Conservation (phyloP, 2,329 filamentous ascomycete species). For the Phyllosticta citrichinensis region DNA sequence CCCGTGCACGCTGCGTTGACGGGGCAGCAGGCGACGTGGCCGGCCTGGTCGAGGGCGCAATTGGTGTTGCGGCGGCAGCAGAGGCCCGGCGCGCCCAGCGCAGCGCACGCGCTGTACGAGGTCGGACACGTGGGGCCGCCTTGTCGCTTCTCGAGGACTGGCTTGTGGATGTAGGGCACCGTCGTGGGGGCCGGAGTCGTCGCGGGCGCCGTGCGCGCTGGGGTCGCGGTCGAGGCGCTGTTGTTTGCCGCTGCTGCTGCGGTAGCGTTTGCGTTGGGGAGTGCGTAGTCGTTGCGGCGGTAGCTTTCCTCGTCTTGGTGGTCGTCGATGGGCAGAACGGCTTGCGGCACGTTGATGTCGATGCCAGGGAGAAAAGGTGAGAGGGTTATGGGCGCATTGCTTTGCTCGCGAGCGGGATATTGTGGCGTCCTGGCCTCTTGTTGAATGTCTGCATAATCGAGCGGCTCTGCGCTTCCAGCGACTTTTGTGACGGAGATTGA, state of each 20-base stretch:
- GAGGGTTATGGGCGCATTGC: neutral
- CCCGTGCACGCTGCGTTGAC: constrained; percentile 49
- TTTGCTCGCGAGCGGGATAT: neutral
- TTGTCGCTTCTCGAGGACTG: constrained; percentile 10
- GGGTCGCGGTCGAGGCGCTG: neutral
- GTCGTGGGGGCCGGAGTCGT: neutral
- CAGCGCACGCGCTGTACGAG: constrained; percentile 43
- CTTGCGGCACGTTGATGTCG: neutral
- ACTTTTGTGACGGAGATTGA: neutral
- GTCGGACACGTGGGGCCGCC: constrained; percentile 37
- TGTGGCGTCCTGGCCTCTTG: neutral
- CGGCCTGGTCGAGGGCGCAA: constrained; percentile 46
- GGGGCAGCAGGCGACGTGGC: constrained; percentile 54
- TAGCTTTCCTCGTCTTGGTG: neutral
- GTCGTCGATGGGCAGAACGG: neutral
- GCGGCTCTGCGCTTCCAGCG: neutral
- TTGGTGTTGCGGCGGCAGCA: constrained; percentile 46
- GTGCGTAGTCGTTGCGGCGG: neutral
- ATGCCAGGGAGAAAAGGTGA: constrained; percentile 6
- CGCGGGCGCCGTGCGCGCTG: neutral
- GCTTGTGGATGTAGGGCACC: neutral
- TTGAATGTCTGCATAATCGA: neutral
- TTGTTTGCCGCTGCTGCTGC: too few species aligned
- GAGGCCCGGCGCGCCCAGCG: constrained; percentile 41
- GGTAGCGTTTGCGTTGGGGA: neutral